Evolutionary conservation across 192 early-diverging fungal genomes (phyloP).

Genomic region (Coemansia sp.): DNA sequence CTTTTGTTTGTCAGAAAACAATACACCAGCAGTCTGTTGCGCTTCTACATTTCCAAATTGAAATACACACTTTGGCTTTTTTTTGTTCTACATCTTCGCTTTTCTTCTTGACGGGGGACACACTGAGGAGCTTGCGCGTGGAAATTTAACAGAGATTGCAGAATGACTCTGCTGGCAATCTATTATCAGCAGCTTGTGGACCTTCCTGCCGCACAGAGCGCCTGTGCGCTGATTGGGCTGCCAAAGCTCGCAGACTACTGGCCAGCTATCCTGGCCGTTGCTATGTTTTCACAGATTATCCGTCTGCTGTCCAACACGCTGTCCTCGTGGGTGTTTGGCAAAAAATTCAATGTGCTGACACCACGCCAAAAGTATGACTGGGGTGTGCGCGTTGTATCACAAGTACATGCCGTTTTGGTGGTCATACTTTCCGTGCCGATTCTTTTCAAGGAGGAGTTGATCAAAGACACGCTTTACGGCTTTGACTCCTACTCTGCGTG

Average conservation of each 20-base stretch:
- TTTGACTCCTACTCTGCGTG: constrained; percentile 68
- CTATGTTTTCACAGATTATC: constrained; percentile 58
- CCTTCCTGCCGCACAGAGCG: constrained; percentile 39
- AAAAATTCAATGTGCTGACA: constrained; percentile 63
- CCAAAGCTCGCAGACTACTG: constrained; percentile 64
- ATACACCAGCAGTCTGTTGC: background rate
- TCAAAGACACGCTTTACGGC: constrained; percentile 67
- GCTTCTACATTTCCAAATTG: background rate
- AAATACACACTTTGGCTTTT: background rate
- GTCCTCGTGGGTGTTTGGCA: constrained; percentile 66
- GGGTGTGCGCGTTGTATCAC: constrained; percentile 80
- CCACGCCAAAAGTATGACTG: constrained; percentile 65
- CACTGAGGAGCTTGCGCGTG: background rate
- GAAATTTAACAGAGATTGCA: constrained; percentile 2
- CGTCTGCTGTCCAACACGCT: constrained; percentile 62
- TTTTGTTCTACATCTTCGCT: background rate
- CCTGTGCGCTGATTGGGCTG: constrained; percentile 60
- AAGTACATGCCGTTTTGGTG: constrained; percentile 71
- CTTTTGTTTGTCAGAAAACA: too few relatives aligned
- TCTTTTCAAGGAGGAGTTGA: constrained; percentile 64
- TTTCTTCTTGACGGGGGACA: background rate
- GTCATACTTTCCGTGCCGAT: constrained; percentile 66
- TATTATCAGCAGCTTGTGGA: constrained; percentile 44
- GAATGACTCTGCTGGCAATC: constrained; percentile 31
- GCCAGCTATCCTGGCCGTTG: constrained; percentile 58